Conservation (phyloP, 2,329 filamentous ascomycete genomes). For the Cadophora malorum region DNA sequence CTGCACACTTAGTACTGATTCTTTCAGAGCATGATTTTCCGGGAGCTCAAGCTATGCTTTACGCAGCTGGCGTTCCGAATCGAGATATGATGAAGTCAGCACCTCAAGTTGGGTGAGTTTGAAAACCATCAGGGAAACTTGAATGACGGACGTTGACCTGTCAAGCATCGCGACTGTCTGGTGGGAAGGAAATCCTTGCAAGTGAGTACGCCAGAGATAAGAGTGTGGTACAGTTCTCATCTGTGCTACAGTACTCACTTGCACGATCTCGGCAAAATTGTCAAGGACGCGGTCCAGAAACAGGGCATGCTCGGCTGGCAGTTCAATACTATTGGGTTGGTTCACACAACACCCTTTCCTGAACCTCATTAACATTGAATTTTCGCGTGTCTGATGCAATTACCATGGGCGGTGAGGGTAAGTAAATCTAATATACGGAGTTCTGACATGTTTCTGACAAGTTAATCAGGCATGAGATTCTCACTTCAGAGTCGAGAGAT, state of each 20-base stretch:
- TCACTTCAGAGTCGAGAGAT: constrained; percentile 90
- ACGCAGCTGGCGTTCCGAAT: constrained; percentile 87
- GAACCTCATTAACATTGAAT: too few species aligned
- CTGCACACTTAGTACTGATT: constrained; percentile 8
- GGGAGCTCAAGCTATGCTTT: constrained; percentile 88
- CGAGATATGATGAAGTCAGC: constrained; percentile 86
- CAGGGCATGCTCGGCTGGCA: constrained; percentile 82
- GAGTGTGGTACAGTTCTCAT: constrained; percentile 25
- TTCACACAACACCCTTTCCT: constrained; percentile 44
- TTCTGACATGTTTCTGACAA: neutral
- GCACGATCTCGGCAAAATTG: constrained; percentile 84
- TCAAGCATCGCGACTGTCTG: constrained; percentile 27
- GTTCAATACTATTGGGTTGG: constrained; percentile 40
- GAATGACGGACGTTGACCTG: neutral
- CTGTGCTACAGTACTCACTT: constrained; percentile 61
- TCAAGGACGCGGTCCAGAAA: constrained; percentile 81
- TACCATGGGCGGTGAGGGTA: constrained; percentile 92
- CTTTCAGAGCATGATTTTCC: constrained; percentile 53
- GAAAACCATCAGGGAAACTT: neutral
- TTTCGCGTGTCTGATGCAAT: constrained; percentile 56
- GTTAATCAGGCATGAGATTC: constrained; percentile 81
- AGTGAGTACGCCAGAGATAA: constrained; percentile 58
- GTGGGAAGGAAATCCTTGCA: constrained; percentile 97
- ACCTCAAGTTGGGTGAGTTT: constrained; percentile 78
- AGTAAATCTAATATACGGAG: constrained; percentile 29